Evolutionary conservation across 176 grass and related monocot genomes (phyloP).

Genomic region (Eragrostis nindensis): DNA sequence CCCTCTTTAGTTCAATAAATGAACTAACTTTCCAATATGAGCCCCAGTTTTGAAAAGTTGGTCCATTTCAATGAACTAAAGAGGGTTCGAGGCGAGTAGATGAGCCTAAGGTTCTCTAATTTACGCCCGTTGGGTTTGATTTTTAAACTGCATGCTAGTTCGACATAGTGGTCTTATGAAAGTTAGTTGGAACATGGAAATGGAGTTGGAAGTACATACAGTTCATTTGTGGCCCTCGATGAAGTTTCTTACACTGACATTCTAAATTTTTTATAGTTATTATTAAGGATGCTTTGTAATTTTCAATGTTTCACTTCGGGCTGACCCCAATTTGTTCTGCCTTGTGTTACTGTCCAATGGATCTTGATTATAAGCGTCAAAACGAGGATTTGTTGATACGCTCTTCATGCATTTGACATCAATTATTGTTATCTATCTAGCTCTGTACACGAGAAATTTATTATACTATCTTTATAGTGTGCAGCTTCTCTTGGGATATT

Average conservation of each 20-base stretch:
- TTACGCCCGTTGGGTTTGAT: not conserved
- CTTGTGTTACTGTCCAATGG: not conserved
- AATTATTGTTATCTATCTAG: constrained; percentile 18
- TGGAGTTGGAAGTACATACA: not conserved
- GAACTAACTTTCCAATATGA: no score
- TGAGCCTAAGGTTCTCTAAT: no score
- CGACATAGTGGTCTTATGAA: not conserved
- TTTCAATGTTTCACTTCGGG: not conserved
- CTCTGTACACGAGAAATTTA: constrained; percentile 53
- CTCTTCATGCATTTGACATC: not conserved
- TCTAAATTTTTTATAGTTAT: no score
- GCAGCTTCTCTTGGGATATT: constrained; percentile 98
- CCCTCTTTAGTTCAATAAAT: no score
- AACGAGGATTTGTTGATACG: constrained; percentile 9
- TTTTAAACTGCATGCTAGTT: not conserved
- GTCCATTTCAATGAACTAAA: no score
- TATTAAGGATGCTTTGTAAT: not conserved
- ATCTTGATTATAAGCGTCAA: not conserved
- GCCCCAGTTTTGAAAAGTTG: no score
- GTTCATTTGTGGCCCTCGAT: not conserved
- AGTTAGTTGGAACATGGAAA: not conserved
- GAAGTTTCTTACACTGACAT: not conserved
- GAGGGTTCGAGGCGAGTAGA: no score
- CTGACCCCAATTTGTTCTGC: not conserved
- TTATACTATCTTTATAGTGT: constrained; percentile 85